Conservation (phyloP, 2,329 filamentous ascomycete species). For the Dothiorella sarmentorum region DNA sequence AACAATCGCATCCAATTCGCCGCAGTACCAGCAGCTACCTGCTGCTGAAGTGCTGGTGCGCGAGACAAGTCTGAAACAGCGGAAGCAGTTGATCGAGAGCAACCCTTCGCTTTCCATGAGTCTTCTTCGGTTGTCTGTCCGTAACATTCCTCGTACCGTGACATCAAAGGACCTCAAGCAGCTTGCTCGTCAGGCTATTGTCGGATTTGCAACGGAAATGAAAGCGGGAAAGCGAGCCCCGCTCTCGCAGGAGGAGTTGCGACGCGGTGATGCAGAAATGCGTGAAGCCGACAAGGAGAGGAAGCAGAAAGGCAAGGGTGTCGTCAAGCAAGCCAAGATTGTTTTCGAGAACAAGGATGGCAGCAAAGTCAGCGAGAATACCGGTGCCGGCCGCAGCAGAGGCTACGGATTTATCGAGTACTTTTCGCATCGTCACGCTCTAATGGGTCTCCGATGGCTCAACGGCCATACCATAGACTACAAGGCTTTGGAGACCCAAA, state of each 20-base stretch:
- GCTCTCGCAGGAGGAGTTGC: slow-evolving; percentile 84
- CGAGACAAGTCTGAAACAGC: slow-evolving; percentile 80
- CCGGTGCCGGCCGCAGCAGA: slow-evolving; percentile 75
- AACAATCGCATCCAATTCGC: slow-evolving; percentile 70
- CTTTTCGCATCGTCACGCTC: slow-evolving; percentile 83
- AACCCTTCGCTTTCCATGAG: slow-evolving; percentile 88
- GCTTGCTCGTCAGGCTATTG: slow-evolving; percentile 84
- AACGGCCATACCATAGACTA: slow-evolving; percentile 69
- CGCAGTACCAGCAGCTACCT: slow-evolving; percentile 72
- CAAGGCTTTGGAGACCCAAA: slow-evolving; percentile 46
- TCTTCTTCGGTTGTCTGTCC: slow-evolving; percentile 83
- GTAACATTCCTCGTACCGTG: slow-evolving; percentile 83
- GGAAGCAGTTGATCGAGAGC: slow-evolving; percentile 83
- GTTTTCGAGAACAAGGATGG: slow-evolving; percentile 88
- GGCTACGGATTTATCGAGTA: slow-evolving; percentile 99
- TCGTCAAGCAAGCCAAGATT: slow-evolving; percentile 91
- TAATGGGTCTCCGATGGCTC: slow-evolving; percentile 92
- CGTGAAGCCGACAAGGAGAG: slow-evolving; percentile 74
- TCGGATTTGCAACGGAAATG: slow-evolving; percentile 89
- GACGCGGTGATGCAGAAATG: slow-evolving; percentile 75
- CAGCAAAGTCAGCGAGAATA: slow-evolving; percentile 73
- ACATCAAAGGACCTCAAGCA: slow-evolving; percentile 86
- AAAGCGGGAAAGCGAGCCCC: slow-evolving; percentile 71
- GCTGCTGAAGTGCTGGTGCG: slow-evolving; percentile 82
- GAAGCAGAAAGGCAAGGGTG: slow-evolving; percentile 76